A percentile compares a stretch with the other conserved stretches of the same genome.
These are phyloP conservation scores for Ettlia oleoabundans DNA, from an alignment of 139 green algal species.

Conservation along the genomic window DNA sequence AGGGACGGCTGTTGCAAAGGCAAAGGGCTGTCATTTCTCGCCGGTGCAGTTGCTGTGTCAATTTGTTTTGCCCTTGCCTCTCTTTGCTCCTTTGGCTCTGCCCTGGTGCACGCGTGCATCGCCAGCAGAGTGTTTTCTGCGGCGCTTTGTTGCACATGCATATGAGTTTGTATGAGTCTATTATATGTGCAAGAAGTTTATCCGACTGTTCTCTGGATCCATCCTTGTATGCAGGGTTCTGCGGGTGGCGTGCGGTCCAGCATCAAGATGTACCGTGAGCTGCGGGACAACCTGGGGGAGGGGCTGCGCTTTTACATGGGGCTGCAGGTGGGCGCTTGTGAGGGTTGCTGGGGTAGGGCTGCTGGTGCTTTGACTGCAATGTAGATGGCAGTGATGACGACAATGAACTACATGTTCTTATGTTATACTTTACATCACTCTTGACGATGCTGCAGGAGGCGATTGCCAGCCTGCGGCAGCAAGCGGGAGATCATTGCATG, in stretches of 20 bases:
- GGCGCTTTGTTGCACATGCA: too few relatives aligned
- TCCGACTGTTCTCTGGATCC: background rate
- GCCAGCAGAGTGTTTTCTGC: too few relatives aligned
- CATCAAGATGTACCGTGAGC: conserved; percentile 68
- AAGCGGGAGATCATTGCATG: conserved; percentile 80
- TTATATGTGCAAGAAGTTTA: too few relatives aligned
- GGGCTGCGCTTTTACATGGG: conserved; percentile 89
- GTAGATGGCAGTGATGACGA: too few relatives aligned
- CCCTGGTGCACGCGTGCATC: too few relatives aligned
- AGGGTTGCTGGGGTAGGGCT: background rate
- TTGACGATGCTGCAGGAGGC: conserved; percentile 58
- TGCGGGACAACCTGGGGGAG: conserved; percentile 81
- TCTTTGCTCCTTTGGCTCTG: background rate
- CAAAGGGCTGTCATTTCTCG: too few relatives aligned
- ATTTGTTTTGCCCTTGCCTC: background rate
- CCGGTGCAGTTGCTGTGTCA: too few relatives aligned
- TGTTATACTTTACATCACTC: conserved; percentile 5
- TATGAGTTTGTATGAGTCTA: too few relatives aligned
- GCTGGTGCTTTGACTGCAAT: background rate
- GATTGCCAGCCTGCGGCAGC: conserved; percentile 76
- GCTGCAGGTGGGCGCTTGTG: conserved; percentile 61
- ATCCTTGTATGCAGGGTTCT: conserved; percentile 28
- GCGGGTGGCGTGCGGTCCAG: conserved; percentile 48
- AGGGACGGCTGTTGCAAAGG: too few relatives aligned
- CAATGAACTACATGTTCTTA: too few relatives aligned